Evolutionary conservation across 2,329 filamentous ascomycete species (phyloP), one percentile per base, ranked within the genome.

Genomic region (Colletotrichum noveboracense): DNA sequence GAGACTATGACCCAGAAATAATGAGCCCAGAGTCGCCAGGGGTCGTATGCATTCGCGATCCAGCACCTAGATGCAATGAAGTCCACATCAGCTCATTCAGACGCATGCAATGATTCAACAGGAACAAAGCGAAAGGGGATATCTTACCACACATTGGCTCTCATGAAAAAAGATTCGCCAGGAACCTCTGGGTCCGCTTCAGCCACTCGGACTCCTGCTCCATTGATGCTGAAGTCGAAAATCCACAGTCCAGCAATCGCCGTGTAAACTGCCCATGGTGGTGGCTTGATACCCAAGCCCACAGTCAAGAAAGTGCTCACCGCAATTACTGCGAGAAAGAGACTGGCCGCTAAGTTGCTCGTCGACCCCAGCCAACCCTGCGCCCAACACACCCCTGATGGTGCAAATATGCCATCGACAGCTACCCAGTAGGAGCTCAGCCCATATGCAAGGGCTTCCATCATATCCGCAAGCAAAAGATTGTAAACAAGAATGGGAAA

Each of bases 401-500:
- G 84, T 7, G 91, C 87, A 4, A 86, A 78, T 43, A 93, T 88
- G 0, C 83, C 84, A 79, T 91, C 85, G 14, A 83, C 78, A 0
- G 81, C 80, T 16, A 91, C 82, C 86, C 90, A 90, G 70, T 88
- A 85, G 32, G 87, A 86, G 75, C 90, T 91, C 62, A 92, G 83
- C 28, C 91, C 76, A 79, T 92, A 93, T 2, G 89, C 87, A 4
- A 88, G 78, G 7, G 89, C 85, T 79, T 92, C 91, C 79, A 91
- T 89, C 24, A 92, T 86, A 78, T 93, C 91, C 38, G 91, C 90
- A 70, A 91, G 82, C 5, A 92, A 82, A 12, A 92, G 87, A 79
- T 92, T 92, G 80, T 90, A 89, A 71, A 92, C 89, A 6, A 93
- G 84, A 5, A 92, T 85, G 18, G 92, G 84, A 78, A 92, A 92